Evolutionary conservation across 345 rosid species (phyloP).

Genomic region (Odontarrhena argentea): DNA sequence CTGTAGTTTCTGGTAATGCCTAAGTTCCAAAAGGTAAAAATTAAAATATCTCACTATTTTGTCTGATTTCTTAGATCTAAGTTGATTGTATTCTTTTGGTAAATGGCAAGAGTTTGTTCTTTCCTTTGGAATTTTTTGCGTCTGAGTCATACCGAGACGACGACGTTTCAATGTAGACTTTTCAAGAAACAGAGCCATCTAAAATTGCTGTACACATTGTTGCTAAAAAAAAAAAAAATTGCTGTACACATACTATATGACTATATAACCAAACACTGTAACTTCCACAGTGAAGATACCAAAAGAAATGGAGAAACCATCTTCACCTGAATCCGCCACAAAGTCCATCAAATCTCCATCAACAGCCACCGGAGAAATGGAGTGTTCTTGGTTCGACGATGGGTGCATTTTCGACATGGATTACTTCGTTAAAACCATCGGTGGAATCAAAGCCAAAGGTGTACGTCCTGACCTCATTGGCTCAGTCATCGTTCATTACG

Average conservation of each 20-base stretch:
- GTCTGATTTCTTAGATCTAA: constrained; percentile 12
- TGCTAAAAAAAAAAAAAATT: too few relatives aligned
- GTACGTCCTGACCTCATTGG: constrained; percentile 82
- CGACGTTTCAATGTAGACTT: constrained; percentile 38
- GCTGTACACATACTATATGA: constrained; percentile 13
- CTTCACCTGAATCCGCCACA: constrained; percentile 44
- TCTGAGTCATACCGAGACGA: constrained; percentile 32
- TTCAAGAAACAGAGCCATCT: constrained; percentile 25
- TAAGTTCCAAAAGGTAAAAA: too few relatives aligned
- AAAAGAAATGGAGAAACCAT: constrained; percentile 49
- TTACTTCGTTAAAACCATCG: constrained; percentile 71
- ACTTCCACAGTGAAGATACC: neutral
- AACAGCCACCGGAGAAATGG: constrained; percentile 35
- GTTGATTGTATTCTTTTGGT: constrained; percentile 20
- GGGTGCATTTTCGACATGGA: constrained; percentile 79
- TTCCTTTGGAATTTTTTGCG: constrained; percentile 31
- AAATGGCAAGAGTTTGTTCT: constrained; percentile 38
- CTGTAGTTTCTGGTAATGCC: too few relatives aligned
- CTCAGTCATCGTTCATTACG: constrained; percentile 75
- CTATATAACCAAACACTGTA: neutral
- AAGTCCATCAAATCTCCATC: constrained; percentile 46
- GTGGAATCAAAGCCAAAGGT: constrained; percentile 74
- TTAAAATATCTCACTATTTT: constrained; percentile 2
- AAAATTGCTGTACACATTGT: neutral
- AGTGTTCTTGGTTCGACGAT: constrained; percentile 60